Evolutionary conservation across 2,329 filamentous ascomycete species (phyloP), one percentile per base, ranked within the genome.

Genomic region (Celoporthe dispersa): DNA sequence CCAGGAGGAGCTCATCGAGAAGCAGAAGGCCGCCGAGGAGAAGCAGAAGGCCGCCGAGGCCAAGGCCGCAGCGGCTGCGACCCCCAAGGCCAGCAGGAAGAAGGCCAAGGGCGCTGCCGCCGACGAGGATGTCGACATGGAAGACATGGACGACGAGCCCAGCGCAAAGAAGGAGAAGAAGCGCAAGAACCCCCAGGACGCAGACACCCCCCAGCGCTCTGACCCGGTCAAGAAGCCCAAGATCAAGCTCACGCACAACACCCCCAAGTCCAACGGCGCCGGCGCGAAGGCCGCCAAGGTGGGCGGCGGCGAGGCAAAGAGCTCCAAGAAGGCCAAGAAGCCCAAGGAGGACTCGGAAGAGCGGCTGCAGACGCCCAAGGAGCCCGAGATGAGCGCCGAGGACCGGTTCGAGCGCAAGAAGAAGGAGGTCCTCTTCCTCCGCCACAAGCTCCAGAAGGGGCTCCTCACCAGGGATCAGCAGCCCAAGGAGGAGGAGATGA

Each of bases 361-460:
- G 77, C 78, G 84, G 66, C 74, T 78, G 9, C 77, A 75, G 33
- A 77, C 77, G 22, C 79, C 84, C 14, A 88, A 88, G 77, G 88
- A 90, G 78, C 82, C 85, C 1, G 87, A 89, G 75, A 76, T 89
- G 71, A 86, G 84, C 16, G 81, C 86, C 0, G 87, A 90, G 73
- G 87, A 91, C 78, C 86, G 85, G 74, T 84, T 83, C 44, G 76
- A 81, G 44, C 87, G 88, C 76, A 91, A 90, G 77, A 84, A 92
- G 86, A 91, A 89, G 74, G 90, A 92, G 75, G 94, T 99, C n/a
- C 84, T 98, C 41, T 98, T 97, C 80, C 87, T 98, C 53, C 92
- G 96, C 73, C 95, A 99, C 82, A 94, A 94, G 79, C 89, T 99
- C 44, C 96, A 99, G 79, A 97, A 97, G 79, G 94, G 94, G 0